Evolutionary conservation across 108 stramenopile species (phyloP).

Genomic region (Bacterosira constricta): DNA sequence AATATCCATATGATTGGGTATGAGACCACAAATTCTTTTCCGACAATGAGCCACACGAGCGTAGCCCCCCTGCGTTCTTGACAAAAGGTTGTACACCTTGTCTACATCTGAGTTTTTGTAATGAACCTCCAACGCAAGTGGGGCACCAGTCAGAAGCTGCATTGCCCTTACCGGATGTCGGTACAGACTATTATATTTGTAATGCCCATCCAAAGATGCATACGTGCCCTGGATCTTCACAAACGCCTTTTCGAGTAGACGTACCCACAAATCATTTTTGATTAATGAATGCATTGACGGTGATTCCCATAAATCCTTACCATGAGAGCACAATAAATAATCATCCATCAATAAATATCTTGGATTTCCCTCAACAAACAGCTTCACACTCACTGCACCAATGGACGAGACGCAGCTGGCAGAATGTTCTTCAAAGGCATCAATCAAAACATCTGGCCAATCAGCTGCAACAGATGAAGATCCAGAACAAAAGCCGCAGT

Average conservation of each 20-base stretch:
- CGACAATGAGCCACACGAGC: constrained; percentile 21
- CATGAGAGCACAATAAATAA: constrained; percentile 3
- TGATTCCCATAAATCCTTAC: neutral
- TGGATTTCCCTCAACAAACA: constrained; percentile 3
- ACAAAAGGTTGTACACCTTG: neutral
- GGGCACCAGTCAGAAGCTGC: constrained; percentile 19
- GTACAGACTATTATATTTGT: constrained; percentile 26
- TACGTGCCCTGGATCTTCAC: constrained; percentile 24
- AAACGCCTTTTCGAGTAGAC: constrained; percentile 19
- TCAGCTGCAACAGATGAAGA: constrained; percentile 1
- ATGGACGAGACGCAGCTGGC: neutral
- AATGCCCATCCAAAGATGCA: constrained; percentile 16
- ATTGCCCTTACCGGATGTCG: constrained; percentile 23
- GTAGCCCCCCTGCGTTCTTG: neutral
- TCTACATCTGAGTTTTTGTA: constrained; percentile 8
- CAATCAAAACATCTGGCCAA: neutral
- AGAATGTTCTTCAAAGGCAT: constrained; percentile 7
- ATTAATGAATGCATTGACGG: constrained; percentile 17
- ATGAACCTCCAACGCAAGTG: constrained; percentile 16
- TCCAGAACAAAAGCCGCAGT: constrained; percentile 19
- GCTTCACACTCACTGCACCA: constrained; percentile 3
- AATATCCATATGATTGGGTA: constrained; percentile 22
- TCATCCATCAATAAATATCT: constrained; percentile 14
- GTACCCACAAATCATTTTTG: constrained; percentile 6
- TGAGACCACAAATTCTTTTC: neutral